Conservation (phyloP, 2,329 filamentous ascomycete species). For the Emmonsiellopsis sp. region DNA sequence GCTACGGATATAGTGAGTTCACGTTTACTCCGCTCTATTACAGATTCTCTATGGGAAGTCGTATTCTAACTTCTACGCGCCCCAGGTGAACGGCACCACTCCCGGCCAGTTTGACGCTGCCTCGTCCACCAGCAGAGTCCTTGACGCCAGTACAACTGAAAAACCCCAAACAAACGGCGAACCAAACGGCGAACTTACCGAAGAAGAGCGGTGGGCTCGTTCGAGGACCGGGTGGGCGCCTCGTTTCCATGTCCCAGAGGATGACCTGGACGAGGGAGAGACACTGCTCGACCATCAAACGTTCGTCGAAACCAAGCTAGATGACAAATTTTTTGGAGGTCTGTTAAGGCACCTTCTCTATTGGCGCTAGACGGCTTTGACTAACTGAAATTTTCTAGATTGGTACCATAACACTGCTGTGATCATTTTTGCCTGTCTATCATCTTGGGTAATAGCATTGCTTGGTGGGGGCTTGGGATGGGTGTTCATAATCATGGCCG, state of each 20-base stretch:
- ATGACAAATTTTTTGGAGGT: conserved; percentile 88
- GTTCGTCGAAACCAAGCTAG: conserved; percentile 70
- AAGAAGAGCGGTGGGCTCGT: conserved; percentile 48
- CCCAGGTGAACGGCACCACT: conserved; percentile 55
- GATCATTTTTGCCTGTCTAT: conserved; percentile 84
- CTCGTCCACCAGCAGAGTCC: conserved; percentile 63
- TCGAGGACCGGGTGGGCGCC: conserved; percentile 79
- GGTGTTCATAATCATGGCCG: conserved; percentile 87
- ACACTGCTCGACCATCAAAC: conserved; percentile 81
- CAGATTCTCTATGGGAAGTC: not conserved
- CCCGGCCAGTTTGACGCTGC: conserved; percentile 62
- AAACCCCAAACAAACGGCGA: conserved; percentile 37
- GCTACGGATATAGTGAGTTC: conserved; percentile 61
- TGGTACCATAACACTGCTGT: conserved; percentile 98
- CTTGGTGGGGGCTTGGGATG: conserved; percentile 87
- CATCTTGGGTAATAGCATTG: conserved; percentile 81
- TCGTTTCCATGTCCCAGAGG: conserved; percentile 54
- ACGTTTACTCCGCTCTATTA: not conserved
- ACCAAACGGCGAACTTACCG: conserved; percentile 43
- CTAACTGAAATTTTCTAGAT: conserved; percentile 43
- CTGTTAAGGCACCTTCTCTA: conserved; percentile 21
- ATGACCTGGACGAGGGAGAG: conserved; percentile 49
- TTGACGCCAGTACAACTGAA: conserved; percentile 40
- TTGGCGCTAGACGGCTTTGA: no score
- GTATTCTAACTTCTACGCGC: conserved; percentile 3